phyloP scores from a whole-genome alignment of 257 asterid species.

The Phtheirospermum japonicum region DNA sequence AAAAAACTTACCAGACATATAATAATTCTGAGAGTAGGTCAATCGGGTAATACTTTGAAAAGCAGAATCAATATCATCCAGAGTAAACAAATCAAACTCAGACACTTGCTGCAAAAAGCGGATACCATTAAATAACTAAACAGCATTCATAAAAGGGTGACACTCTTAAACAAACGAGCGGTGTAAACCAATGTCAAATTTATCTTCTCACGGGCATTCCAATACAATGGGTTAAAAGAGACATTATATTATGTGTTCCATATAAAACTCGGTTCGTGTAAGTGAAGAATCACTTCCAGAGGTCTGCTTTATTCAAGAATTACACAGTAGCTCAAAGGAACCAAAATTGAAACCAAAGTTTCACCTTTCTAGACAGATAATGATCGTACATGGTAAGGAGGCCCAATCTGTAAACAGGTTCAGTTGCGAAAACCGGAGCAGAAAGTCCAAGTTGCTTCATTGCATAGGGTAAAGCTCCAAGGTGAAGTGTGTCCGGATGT shows the following conservation, averaged over 20 bases:
- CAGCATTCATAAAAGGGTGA: neutral
- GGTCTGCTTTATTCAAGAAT: neutral
- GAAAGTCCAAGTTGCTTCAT: constrained; percentile 76
- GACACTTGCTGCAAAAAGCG: constrained; percentile 83
- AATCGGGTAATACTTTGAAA: constrained; percentile 83
- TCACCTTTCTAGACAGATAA: constrained; percentile 92
- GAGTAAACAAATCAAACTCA: constrained; percentile 87
- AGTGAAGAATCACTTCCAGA: too few species aligned
- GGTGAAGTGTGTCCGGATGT: constrained; percentile 92
- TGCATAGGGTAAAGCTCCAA: constrained; percentile 95
- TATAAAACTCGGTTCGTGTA: too few species aligned
- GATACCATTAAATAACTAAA: constrained; percentile 24
- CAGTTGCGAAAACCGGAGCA: constrained; percentile 92
- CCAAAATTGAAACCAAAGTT: constrained; percentile 12
- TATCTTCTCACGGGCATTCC: constrained; percentile 8
- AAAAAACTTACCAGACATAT: constrained; percentile 53
- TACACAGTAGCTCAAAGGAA: constrained; percentile 23
- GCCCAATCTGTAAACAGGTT: constrained; percentile 93
- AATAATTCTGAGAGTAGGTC: constrained; percentile 89
- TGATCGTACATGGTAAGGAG: constrained; percentile 95
- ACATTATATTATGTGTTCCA: too few species aligned
- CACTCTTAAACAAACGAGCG: constrained; percentile 16
- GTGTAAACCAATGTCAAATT: neutral
- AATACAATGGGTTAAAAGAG: too few species aligned
- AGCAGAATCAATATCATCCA: constrained; percentile 89